Percentiles rank a stretch among this genome's conserved stretches.
Conservation (phyloP, 768 basidiomycete species). For the Coprinopsis sp. region DNA sequence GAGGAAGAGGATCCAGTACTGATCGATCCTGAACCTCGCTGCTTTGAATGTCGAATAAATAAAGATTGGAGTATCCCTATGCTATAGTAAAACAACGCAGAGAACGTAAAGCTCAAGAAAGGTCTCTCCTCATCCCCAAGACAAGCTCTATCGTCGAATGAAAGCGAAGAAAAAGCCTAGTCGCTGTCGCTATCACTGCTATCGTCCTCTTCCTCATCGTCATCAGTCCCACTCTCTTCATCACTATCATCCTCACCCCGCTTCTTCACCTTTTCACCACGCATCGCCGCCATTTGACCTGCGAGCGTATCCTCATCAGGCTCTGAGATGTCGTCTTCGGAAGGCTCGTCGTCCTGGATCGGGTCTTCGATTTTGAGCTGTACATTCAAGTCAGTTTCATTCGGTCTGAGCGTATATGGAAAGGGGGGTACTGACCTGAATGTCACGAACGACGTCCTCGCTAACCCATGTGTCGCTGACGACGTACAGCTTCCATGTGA, state of each 20-base stretch:
- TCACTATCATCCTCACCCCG: constrained; percentile 30
- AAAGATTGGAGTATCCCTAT: no score
- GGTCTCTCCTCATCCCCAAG: no score
- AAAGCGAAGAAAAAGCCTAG: neutral
- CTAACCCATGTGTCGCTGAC: constrained; percentile 88
- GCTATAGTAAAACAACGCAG: no score
- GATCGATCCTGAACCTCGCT: no score
- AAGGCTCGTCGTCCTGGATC: constrained; percentile 50
- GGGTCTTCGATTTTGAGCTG: constrained; percentile 84
- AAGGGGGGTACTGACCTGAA: constrained; percentile 52
- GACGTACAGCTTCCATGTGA: constrained; percentile 85
- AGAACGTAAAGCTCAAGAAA: no score
- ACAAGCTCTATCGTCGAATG: no score
- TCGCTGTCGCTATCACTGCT: constrained; percentile 25
- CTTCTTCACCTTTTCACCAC: constrained; percentile 82
- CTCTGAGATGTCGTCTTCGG: constrained; percentile 94
- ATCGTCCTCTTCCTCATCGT: constrained; percentile 49
- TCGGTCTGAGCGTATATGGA: neutral
- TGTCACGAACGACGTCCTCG: constrained; percentile 65
- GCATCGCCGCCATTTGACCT: constrained; percentile 97
- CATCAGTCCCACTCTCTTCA: constrained; percentile 47
- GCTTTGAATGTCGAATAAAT: no score
- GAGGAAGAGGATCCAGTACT: no score
- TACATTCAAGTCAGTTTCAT: constrained; percentile 9
- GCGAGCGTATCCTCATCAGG: constrained; percentile 96